Evolutionary conservation across 1,284 basidiomycete species (phyloP).

Genomic region (Neotropicomus parvogracilis): DNA sequence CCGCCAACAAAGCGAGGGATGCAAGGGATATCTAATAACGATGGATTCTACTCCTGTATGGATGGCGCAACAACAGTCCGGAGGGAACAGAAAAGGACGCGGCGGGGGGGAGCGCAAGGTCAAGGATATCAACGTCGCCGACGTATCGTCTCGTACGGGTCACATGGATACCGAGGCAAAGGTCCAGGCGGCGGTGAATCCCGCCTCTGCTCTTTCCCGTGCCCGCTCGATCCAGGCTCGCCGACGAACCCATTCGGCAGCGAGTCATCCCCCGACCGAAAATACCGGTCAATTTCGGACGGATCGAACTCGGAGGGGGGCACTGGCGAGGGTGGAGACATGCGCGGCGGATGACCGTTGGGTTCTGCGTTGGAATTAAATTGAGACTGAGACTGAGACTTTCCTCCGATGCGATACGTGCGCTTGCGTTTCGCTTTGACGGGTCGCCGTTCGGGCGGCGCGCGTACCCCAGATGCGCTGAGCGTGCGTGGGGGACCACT

Average conservation of each 20-base stretch:
- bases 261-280: slow-evolving; percentile 49
- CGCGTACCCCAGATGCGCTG: slow-evolving; percentile 25
- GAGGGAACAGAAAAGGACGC: not conserved
- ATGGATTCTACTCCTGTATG: not conserved
- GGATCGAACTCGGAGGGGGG: slow-evolving; percentile 65
- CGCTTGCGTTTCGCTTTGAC: slow-evolving; percentile 78
- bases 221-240: slow-evolving; percentile 3
- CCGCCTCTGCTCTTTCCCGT: not conserved
- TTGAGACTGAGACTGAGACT: slow-evolving; percentile 3
- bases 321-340: slow-evolving; percentile 34
- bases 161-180: slow-evolving; percentile 3
- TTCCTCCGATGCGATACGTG: slow-evolving; percentile 61
- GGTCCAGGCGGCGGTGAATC: not conserved
- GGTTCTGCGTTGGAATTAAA: slow-evolving; percentile 5
- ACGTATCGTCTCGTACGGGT: slow-evolving; percentile 15
- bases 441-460: slow-evolving; percentile 41
- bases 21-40: slow-evolving; percentile 1
- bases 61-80: not conserved
- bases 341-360: slow-evolving; percentile 11
- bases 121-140: slow-evolving; percentile 14
- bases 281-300: slow-evolving; percentile 76
- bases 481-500: slow-evolving; percentile 65
- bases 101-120: too few species aligned
- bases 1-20: not conserved
- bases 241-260: not conserved